phyloP scores from a whole-genome alignment of 345 rosid species.

The Nephelium lappaceum region DNA sequence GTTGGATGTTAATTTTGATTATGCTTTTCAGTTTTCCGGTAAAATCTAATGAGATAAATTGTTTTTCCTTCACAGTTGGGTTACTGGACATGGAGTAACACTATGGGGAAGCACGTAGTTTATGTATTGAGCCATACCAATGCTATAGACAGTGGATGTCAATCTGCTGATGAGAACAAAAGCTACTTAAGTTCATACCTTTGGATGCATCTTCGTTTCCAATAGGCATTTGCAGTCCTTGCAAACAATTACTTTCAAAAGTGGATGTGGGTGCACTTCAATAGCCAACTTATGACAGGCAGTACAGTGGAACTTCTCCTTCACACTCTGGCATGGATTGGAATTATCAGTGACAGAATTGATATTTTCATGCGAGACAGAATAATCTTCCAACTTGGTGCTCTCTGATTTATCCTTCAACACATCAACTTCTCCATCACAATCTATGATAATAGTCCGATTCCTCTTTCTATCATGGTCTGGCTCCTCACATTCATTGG shows the following conservation, averaged over 20 bases:
- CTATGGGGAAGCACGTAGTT: background rate
- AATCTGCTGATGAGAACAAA: background rate
- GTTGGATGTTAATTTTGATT: background rate
- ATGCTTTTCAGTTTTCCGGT: background rate
- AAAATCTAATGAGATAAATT: background rate
- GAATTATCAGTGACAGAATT: constrained; percentile 24
- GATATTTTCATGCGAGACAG: constrained; percentile 28
- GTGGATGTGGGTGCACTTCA: constrained; percentile 81
- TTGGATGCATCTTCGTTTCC: constrained; percentile 59
- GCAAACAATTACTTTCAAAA: constrained; percentile 85
- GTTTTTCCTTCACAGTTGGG: constrained; percentile 5
- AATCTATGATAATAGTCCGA: constrained; percentile 37
- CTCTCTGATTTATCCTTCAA: constrained; percentile 31
- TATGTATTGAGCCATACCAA: background rate
- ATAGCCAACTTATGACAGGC: constrained; percentile 65
- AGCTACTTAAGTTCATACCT: constrained; percentile 54
- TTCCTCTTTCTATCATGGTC: constrained; percentile 45
- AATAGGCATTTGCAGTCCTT: constrained; percentile 71
- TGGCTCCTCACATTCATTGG: constrained; percentile 43
- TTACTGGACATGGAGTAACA: background rate
- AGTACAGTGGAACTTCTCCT: constrained; percentile 65
- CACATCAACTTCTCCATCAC: constrained; percentile 48
- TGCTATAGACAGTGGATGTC: background rate
- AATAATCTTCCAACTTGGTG: constrained; percentile 34
- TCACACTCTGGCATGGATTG: constrained; percentile 31